These are phyloP conservation scores for Forsythia viridissima DNA, from an alignment of 257 asterid species.

Conservation along the genomic window DNA sequence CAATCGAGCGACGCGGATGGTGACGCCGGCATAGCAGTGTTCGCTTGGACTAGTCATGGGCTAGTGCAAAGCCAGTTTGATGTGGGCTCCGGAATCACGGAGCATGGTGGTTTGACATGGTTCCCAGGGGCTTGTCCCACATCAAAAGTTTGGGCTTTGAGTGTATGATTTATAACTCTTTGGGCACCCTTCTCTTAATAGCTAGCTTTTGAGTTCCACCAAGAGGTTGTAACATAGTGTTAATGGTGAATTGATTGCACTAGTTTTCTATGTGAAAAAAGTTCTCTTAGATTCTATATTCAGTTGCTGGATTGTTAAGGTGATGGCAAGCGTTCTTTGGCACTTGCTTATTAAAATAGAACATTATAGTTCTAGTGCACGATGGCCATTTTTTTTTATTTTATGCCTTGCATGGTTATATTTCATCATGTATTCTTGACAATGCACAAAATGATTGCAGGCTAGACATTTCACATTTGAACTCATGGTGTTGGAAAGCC, in stretches of 20 bases:
- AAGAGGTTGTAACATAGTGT: too few species aligned
- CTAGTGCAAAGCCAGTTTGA: too few species aligned
- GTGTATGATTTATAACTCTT: too few species aligned
- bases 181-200: too few species aligned
- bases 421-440: not conserved
- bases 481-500: not conserved
- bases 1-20: too few species aligned
- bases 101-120: too few species aligned
- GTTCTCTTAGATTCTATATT: not conserved
- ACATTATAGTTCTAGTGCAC: not conserved
- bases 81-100: too few species aligned
- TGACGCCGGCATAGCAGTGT: too few species aligned
- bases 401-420: not conserved
- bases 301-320: not conserved
- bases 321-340: not conserved
- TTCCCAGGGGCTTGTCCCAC: too few species aligned
- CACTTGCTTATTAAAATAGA: not conserved
- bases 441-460: not conserved
- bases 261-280: not conserved
- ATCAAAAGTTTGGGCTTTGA: too few species aligned
- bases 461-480: not conserved
- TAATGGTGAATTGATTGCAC: not conserved
- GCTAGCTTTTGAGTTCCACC: too few species aligned
- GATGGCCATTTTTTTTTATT: not conserved
- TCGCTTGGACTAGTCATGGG: too few species aligned